These are phyloP conservation scores for Hypoxylon perforatum DNA, from an alignment of 495 filamentous ascomycete species.

Conservation along the genomic window DNA sequence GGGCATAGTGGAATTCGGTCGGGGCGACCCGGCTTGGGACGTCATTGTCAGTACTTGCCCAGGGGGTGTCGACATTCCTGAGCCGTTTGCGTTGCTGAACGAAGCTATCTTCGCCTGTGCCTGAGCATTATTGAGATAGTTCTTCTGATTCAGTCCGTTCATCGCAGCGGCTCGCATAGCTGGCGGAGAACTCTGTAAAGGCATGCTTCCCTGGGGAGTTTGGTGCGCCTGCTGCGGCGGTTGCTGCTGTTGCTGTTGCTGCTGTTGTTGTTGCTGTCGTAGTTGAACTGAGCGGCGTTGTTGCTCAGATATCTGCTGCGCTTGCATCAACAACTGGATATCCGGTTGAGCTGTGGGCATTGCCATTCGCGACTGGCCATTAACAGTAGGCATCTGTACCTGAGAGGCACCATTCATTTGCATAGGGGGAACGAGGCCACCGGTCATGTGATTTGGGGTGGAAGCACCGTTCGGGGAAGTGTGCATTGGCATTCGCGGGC, in stretches of 20 bases:
- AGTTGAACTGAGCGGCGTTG: slow-evolving; percentile 65
- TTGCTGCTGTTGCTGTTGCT: slow-evolving; percentile 53
- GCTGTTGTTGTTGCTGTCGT: slow-evolving; percentile 61
- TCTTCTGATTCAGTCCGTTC: slow-evolving; percentile 63
- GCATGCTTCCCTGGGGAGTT: slow-evolving; percentile 46
- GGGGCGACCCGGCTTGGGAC: slow-evolving; percentile 50
- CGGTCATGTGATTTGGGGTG: slow-evolving; percentile 54
- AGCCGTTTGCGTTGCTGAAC: slow-evolving; percentile 51
- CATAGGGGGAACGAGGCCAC: slow-evolving; percentile 65
- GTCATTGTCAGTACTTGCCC: slow-evolving; percentile 51
- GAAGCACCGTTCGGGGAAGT: slow-evolving; percentile 54
- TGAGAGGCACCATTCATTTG: slow-evolving; percentile 77
- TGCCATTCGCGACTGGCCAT: slow-evolving; percentile 68
- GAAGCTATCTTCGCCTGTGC: slow-evolving; percentile 56
- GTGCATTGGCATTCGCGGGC: slow-evolving; percentile 55
- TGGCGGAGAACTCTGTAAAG: slow-evolving; percentile 51
- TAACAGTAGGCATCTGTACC: slow-evolving; percentile 73
- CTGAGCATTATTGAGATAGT: slow-evolving; percentile 56
- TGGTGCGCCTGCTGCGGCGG: slow-evolving; percentile 55
- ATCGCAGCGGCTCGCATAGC: slow-evolving; percentile 59
- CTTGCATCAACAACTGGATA: slow-evolving; percentile 62
- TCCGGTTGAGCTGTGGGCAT: slow-evolving; percentile 74
- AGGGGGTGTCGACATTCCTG: slow-evolving; percentile 54
- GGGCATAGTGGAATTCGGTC: slow-evolving; percentile 46
- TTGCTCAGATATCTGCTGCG: slow-evolving; percentile 71